phyloP scores from a whole-genome alignment of 768 basidiomycete species.

The Asterophora parasitica region DNA sequence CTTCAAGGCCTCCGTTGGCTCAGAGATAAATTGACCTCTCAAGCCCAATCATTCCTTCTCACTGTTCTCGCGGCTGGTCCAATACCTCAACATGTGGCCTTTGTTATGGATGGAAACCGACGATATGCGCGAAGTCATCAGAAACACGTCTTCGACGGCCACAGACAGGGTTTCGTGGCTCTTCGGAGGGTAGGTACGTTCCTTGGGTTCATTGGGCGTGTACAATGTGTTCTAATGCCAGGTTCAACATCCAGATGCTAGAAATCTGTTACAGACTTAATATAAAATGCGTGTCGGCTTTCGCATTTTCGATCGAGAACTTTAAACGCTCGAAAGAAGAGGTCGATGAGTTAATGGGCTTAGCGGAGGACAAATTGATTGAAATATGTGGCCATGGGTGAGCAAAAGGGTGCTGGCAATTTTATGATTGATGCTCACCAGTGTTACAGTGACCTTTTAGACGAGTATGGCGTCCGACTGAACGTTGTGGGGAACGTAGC shows the following conservation, averaged over 20 bases:
- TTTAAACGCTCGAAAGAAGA: slow-evolving; percentile 86
- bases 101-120: slow-evolving; percentile 97
- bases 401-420: slow-evolving; percentile 14
- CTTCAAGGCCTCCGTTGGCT: slow-evolving; percentile 16
- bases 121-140: slow-evolving; percentile 75
- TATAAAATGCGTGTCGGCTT: slow-evolving; percentile 84
- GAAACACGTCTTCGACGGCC: slow-evolving; percentile 70
- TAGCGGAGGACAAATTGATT: slow-evolving; percentile 70
- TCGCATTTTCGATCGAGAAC: slow-evolving; percentile 98
- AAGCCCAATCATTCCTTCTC: slow-evolving; percentile 9
- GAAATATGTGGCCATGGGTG: slow-evolving; percentile 83
- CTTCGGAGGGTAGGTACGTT: slow-evolving; percentile 63
- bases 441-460: slow-evolving; percentile 61
- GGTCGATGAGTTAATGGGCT: slow-evolving; percentile 81
- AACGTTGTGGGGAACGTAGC: slow-evolving; percentile 73
- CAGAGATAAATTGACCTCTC: slow-evolving; percentile 10
- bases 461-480: slow-evolving; percentile 78
- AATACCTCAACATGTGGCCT: slow-evolving; percentile 84
- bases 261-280: slow-evolving; percentile 81
- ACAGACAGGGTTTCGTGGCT: slow-evolving; percentile 78
- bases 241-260: slow-evolving; percentile 52
- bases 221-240: background rate
- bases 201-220: background rate
- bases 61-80: slow-evolving; percentile 73
- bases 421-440: background rate